Conservation (phyloP, 129 eudicot genomes). For the Artemisia tridentata region DNA sequence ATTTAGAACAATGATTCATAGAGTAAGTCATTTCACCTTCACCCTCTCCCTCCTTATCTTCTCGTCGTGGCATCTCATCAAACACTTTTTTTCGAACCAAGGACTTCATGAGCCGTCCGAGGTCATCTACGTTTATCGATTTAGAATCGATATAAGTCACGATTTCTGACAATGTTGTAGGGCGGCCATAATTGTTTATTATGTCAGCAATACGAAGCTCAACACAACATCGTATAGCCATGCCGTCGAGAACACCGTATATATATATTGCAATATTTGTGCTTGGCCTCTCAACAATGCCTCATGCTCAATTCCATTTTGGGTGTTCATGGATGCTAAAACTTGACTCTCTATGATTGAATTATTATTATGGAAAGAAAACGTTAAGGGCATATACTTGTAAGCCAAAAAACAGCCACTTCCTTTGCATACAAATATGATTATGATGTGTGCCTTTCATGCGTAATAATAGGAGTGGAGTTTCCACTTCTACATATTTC, state of each 20-base stretch:
- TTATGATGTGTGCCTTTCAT: too few species aligned
- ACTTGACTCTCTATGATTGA: too few species aligned
- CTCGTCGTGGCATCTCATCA: background rate
- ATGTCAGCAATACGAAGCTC: constrained; percentile 49
- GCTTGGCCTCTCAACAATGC: constrained; percentile 29
- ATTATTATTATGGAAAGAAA: background rate
- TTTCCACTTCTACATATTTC: too few species aligned
- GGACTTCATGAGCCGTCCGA: constrained; percentile 35
- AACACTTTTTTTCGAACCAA: constrained; percentile 32
- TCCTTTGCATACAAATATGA: too few species aligned
- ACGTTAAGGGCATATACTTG: constrained; percentile 1
- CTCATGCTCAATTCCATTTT: background rate
- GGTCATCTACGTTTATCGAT: constrained; percentile 19
- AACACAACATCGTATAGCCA: constrained; percentile 44
- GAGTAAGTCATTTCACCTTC: constrained; percentile 17
- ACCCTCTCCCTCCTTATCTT: background rate
- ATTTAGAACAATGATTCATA: constrained; percentile 25
- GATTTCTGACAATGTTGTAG: constrained; percentile 37
- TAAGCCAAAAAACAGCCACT: background rate
- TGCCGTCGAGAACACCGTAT: constrained; percentile 29
- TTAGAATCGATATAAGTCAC: constrained; percentile 18
- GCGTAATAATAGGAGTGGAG: too few species aligned
- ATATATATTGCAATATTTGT: constrained; percentile 24
- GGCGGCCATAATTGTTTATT: constrained; percentile 31
- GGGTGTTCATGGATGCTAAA: constrained; percentile 1